phyloP scores from a whole-genome alignment of 768 basidiomycete genomes.

The Tricholoma terreum region DNA sequence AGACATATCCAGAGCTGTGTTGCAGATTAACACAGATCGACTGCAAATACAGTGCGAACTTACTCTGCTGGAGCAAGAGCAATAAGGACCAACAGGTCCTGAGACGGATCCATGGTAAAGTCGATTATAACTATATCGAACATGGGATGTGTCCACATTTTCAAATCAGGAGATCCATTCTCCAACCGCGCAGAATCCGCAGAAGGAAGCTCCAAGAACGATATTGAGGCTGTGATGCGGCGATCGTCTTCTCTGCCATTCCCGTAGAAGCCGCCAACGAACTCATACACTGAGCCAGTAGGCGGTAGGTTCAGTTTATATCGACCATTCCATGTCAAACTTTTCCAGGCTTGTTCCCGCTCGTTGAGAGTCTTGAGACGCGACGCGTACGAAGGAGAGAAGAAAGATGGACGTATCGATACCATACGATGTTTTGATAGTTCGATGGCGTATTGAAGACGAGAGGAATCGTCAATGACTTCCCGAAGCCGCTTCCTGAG shows the following conservation, averaged over 20 bases:
- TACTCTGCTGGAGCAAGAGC: constrained; percentile 41
- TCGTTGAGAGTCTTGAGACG: constrained; percentile 39
- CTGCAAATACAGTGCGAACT: constrained; percentile 16
- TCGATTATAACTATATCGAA: constrained; percentile 44
- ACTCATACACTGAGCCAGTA: constrained; percentile 49
- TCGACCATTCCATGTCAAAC: constrained; percentile 35
- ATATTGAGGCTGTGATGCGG: constrained; percentile 41
- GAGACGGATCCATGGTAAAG: constrained; percentile 56
- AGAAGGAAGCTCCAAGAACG: constrained; percentile 48
- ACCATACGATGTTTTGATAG: constrained; percentile 46
- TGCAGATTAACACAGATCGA: not conserved
- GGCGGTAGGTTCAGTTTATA: constrained; percentile 38
- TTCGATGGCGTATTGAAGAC: constrained; percentile 48
- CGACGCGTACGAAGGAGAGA: constrained; percentile 32
- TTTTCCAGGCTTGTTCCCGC: constrained; percentile 48
- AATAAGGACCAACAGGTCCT: constrained; percentile 52
- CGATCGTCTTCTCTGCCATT: constrained; percentile 45
- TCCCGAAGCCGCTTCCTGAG: constrained; percentile 36
- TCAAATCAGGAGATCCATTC: constrained; percentile 22
- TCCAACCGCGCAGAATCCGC: constrained; percentile 20
- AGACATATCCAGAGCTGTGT: constrained; percentile 38
- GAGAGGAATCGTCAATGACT: constrained; percentile 40
- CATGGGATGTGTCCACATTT: constrained; percentile 44
- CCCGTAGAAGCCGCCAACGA: constrained; percentile 48
- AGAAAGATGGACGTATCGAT: constrained; percentile 29